Evolutionary conservation across 805 yeast genomes (phyloP).

Genomic region (Hanseniaspora singularis): DNA sequence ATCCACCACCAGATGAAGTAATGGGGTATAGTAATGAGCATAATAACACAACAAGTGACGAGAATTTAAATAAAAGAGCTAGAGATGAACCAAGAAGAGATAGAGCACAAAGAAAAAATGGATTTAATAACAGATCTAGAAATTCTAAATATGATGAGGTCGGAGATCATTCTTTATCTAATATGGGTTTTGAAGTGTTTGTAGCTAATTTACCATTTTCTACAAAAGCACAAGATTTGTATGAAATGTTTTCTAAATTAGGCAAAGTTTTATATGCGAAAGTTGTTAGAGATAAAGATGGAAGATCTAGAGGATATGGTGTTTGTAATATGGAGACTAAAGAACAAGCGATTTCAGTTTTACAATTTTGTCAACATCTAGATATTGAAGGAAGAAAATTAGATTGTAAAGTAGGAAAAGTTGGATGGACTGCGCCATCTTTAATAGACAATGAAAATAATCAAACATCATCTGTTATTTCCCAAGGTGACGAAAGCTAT

Average conservation of each 20-base stretch:
- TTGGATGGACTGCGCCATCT: conserved; percentile 16
- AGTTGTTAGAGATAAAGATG: conserved; percentile 50
- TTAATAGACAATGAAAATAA: too few species aligned
- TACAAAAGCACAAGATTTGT: conserved; percentile 72
- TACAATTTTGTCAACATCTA: conserved; percentile 54
- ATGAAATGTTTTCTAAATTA: conserved; percentile 66
- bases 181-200: conserved; percentile 43
- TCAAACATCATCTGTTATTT: too few species aligned
- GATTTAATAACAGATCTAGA: conserved; percentile 16
- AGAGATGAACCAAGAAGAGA: conserved; percentile 15
- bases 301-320: conserved; percentile 79
- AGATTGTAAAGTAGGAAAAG: conserved; percentile 68
- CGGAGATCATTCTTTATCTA: conserved; percentile 10
- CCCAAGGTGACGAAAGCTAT: background rate
- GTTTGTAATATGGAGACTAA: conserved; percentile 56
- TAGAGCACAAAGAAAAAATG: conserved; percentile 18
- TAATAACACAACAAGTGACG: conserved; percentile 18
- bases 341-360: conserved; percentile 62
- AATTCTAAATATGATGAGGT: conserved; percentile 14
- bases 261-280: conserved; percentile 80
- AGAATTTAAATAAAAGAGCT: background rate
- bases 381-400: conserved; percentile 64
- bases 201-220: conserved; percentile 74
- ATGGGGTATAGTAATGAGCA: conserved; percentile 20
- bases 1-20: conserved; percentile 54